phyloP scores from a whole-genome alignment of 306 rosid species.

The Corylus americana region DNA sequence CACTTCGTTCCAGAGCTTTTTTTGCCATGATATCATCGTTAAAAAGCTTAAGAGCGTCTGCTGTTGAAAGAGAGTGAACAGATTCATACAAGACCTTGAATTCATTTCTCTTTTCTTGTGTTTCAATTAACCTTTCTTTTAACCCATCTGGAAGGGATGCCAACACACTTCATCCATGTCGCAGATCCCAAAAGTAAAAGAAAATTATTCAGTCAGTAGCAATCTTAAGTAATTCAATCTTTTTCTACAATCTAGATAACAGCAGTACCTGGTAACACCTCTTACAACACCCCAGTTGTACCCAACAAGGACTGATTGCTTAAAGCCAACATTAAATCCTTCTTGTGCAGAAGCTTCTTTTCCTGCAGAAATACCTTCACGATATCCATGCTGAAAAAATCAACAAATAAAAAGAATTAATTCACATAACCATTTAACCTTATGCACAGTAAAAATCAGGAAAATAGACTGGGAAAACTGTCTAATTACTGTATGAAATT shows the following conservation, averaged over 20 bases:
- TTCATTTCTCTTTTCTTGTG: constrained; percentile 48
- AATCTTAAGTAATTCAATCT: neutral
- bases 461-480: constrained; percentile 9
- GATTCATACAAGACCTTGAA: constrained; percentile 64
- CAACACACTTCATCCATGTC: constrained; percentile 51
- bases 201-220: constrained; percentile 6
- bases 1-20: constrained; percentile 31
- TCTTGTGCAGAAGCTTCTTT: constrained; percentile 87
- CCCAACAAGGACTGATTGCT: constrained; percentile 61
- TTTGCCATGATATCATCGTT: constrained; percentile 44
- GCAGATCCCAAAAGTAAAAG: constrained; percentile 20
- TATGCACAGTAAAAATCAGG: neutral
- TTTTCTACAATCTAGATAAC: neutral
- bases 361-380: constrained; percentile 75
- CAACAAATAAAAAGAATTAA: neutral
- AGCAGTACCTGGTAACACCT: constrained; percentile 77
- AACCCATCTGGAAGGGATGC: constrained; percentile 65
- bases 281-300: constrained; percentile 76
- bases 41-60: constrained; percentile 59
- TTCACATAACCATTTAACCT: constrained; percentile 3
- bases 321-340: constrained; percentile 83
- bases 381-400: constrained; percentile 66
- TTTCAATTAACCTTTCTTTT: constrained; percentile 58
- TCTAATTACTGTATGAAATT: constrained; percentile 64
- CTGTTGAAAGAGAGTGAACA: constrained; percentile 59